Conservation (phyloP, 768 basidiomycete species). For the Psilocybe subaeruginosa region DNA sequence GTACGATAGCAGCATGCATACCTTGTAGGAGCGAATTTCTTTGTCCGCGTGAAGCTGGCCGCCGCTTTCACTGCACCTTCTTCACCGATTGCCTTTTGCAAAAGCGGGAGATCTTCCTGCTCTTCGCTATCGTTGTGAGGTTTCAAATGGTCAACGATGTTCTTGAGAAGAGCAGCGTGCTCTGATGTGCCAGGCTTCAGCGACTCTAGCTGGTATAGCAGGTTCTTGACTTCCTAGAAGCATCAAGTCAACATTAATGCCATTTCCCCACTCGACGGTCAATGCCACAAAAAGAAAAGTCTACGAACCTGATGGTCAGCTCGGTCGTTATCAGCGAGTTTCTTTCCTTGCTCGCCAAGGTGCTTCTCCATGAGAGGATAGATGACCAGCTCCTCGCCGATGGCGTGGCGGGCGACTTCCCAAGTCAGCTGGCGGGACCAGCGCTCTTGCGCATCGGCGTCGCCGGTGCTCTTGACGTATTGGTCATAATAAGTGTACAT, state of each 20-base stretch:
- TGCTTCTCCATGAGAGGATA: constrained; percentile 65
- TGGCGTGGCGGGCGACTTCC: constrained; percentile 65
- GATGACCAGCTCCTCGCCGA: constrained; percentile 65
- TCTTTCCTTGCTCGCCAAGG: constrained; percentile 51
- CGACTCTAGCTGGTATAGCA: constrained; percentile 50
- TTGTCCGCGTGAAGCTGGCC: constrained; percentile 51
- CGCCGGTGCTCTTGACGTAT: constrained; percentile 42
- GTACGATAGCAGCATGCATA: constrained; percentile 23
- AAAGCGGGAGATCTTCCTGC: constrained; percentile 53
- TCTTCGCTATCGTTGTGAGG: constrained; percentile 64
- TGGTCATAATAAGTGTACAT: constrained; percentile 61
- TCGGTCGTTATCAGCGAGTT: constrained; percentile 58
- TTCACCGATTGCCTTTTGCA: constrained; percentile 49
- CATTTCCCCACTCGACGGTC: no score
- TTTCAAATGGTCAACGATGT: constrained; percentile 50
- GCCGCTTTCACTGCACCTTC: constrained; percentile 50
- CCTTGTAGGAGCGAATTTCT: constrained; percentile 67
- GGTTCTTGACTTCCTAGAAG: constrained; percentile 34
- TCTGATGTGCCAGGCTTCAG: constrained; percentile 43
- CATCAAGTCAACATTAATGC: background rate
- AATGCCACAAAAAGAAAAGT: no score
- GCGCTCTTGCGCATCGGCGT: constrained; percentile 49
- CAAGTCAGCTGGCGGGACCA: constrained; percentile 61
- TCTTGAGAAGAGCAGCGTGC: constrained; percentile 43
- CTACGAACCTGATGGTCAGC: constrained; percentile 54